Evolutionary conservation across 2,329 filamentous ascomycete genomes (phyloP).

Genomic region (Cytospora chrysosperma): DNA sequence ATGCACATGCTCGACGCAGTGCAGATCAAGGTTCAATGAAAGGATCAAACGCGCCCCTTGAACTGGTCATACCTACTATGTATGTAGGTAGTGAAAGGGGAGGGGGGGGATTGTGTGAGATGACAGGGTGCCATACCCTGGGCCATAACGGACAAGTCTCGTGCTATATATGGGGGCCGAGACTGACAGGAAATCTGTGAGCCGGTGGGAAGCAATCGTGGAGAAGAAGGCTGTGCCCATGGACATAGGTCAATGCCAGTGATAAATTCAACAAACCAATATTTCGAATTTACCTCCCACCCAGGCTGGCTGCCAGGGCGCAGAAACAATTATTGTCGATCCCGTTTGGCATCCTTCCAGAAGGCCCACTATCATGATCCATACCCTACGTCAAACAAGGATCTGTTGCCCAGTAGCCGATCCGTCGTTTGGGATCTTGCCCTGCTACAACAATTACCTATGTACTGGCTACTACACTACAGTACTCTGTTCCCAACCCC

Average conservation of each 20-base stretch:
- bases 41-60: not conserved
- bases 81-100: too few relatives aligned
- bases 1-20: too few relatives aligned
- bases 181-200: not conserved
- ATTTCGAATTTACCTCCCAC: constrained; percentile 15
- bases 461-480: too few relatives aligned
- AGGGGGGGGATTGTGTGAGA: too few relatives aligned
- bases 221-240: too few relatives aligned
- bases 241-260: not conserved
- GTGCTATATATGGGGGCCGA: not conserved
- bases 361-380: constrained; percentile 7
- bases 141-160: not conserved
- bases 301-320: not conserved
- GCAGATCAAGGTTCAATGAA: not conserved
- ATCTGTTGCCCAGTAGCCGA: constrained; percentile 9
- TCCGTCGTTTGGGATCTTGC: constrained; percentile 17
- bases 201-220: not conserved
- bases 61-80: too few relatives aligned
- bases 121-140: not conserved
- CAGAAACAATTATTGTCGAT: constrained; percentile 3
- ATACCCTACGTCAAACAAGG: constrained; percentile 13
- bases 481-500: constrained; percentile 3
- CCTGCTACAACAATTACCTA: too few relatives aligned
- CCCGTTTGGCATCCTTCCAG: constrained; percentile 15
- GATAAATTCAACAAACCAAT: constrained; percentile 12